Base-by-base conservation (phyloP, 2,329 filamentous ascomycete species). In the Calonectria hawksworthii region DNA sequence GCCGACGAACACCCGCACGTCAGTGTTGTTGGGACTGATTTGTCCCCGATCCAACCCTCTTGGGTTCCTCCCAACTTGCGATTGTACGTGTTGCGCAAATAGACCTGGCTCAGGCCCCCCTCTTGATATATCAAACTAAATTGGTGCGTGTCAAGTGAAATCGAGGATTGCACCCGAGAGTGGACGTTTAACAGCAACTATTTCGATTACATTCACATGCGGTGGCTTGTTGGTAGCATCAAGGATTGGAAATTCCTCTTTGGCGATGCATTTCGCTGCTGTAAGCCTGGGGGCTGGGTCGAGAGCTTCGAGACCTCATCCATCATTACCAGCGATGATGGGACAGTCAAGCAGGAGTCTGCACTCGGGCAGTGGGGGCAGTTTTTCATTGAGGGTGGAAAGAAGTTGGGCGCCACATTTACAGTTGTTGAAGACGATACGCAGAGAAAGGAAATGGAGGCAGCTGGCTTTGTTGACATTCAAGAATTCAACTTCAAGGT, bases 181-280 rank as follows among this genome's bases (percentile, higher is more conserved):
- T 76, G 73, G 75, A 76, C 73, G 1, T 75, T 73, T 28, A 23
- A 47, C 7, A 14, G n/a, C 14, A 38, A 75, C 10, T 51, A 50
- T 16, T 30, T 69, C 10, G 75, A 76, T 16, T 76, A 68, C 26
- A 65, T 76, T 9, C 73, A 76, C n/a, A 73, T 76, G 28, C 63
- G 75, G 18, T 76, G 70, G 69, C 70, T 76, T 2, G 65, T 73
- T 38, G 75, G 75, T 6, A 75, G 75, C 3, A 68, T 76, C 4
- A 63, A n/a, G 3, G 68, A 75, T 11, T 76, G 75, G 75, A 23
- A 56, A 13, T 56, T 21, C 0, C 61, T 76, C 3, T 76, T 75
- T 5, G 54, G 47, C 2, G 36, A 71, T 18, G 73, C 75, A 21
- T 76, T 68, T n/a, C 52, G 63, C 8, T 66, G 68, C 10, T 72